Evolutionary conservation across 495 filamentous ascomycete genomes (phyloP).

Genomic region (Aspergillus saccharolyticus): DNA sequence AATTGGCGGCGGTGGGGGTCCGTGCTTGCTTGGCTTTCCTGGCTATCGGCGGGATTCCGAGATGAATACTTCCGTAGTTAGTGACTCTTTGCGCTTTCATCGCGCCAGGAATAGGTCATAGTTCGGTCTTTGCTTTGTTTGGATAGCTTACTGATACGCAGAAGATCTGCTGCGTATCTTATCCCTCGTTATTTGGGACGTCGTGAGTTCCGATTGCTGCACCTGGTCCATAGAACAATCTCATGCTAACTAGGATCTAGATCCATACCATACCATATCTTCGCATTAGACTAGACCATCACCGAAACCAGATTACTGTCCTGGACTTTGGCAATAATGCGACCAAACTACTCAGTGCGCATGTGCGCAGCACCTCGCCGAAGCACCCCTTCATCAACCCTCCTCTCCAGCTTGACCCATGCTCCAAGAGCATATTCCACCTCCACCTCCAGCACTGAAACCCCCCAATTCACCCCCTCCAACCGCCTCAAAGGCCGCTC

Average conservation of each 20-base stretch:
- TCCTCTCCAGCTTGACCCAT: background rate
- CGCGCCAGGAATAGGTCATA: background rate
- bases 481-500: conserved; percentile 37
- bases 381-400: background rate
- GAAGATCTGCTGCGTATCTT: too few species aligned
- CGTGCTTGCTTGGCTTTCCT: background rate
- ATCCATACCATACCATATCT: too few species aligned
- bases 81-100: background rate
- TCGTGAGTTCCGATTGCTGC: too few species aligned
- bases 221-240: too few species aligned
- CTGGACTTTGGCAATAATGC: too few species aligned
- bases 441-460: background rate
- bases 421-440: background rate
- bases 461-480: conserved; percentile 8
- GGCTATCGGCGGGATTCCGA: background rate
- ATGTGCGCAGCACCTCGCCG: background rate
- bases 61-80: background rate
- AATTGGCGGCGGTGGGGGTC: background rate
- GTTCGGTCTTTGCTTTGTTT: too few species aligned
- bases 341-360: background rate
- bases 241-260: too few species aligned
- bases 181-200: too few species aligned
- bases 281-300: too few species aligned
- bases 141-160: too few species aligned
- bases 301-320: too few species aligned